Conservation (phyloP, 2,329 filamentous ascomycete species). For the Aureobasidium sp. region DNA sequence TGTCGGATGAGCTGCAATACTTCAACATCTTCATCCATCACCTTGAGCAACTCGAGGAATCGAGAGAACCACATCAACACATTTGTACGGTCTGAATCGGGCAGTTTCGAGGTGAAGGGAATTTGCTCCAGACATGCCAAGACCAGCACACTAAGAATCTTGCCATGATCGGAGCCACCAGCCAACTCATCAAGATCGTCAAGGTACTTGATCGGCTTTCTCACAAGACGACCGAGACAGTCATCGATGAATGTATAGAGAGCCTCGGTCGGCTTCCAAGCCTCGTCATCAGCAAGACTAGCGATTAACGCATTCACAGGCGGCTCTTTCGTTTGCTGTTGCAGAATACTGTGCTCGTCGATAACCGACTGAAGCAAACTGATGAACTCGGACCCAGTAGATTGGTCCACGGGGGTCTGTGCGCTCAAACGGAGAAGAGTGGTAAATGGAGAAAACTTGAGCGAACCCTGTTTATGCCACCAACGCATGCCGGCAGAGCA, state of each 20-base stretch:
- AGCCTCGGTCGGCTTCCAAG: slow-evolving; percentile 9
- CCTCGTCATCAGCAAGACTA: slow-evolving; percentile 25
- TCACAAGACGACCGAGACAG: slow-evolving; percentile 65
- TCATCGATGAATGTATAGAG: slow-evolving; percentile 73
- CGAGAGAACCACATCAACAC: slow-evolving; percentile 14
- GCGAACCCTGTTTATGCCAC: slow-evolving; percentile 64
- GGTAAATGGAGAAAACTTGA: slow-evolving; percentile 61
- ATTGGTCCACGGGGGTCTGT: slow-evolving; percentile 31
- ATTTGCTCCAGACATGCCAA: slow-evolving; percentile 70
- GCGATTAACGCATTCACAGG: slow-evolving; percentile 39
- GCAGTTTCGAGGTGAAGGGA: slow-evolving; percentile 50
- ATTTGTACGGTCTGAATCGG: slow-evolving; percentile 14
- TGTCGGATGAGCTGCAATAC: background rate
- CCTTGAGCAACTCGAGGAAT: slow-evolving; percentile 17
- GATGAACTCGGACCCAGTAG: slow-evolving; percentile 21
- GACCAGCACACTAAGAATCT: slow-evolving; percentile 53
- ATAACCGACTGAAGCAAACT: slow-evolving; percentile 52
- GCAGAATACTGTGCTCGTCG: slow-evolving; percentile 58
- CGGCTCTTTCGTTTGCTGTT: slow-evolving; percentile 32
- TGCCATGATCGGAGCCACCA: slow-evolving; percentile 20
- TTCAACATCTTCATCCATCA: slow-evolving; percentile 12
- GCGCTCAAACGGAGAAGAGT: slow-evolving; percentile 55
- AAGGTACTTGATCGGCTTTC: slow-evolving; percentile 74
- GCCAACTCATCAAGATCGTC: slow-evolving; percentile 52
- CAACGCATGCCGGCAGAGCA: slow-evolving; percentile 80